phyloP scores from a whole-genome alignment of 208 protist genomes.

The Lotmaria passim region DNA sequence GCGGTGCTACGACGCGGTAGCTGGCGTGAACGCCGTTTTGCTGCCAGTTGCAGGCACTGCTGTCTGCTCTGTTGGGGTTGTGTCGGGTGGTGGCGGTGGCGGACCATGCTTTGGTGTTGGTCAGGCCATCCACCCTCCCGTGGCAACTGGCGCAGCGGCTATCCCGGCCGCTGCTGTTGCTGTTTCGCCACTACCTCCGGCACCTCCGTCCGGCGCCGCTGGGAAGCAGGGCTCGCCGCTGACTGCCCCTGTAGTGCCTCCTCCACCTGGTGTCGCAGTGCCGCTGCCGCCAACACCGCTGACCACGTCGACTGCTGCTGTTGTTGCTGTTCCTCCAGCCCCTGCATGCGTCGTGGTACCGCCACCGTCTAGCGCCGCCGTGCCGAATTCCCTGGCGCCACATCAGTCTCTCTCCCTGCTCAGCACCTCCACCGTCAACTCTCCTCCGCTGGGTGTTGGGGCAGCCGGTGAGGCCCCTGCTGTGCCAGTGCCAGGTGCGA shows the following conservation, averaged over 20 bases:
- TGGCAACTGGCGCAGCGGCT: neutral
- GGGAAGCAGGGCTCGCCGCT: no score
- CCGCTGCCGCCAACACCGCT: constrained; percentile 3
- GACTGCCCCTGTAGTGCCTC: neutral
- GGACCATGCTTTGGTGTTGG: constrained; percentile 29
- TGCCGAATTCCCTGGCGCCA: neutral
- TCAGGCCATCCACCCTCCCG: constrained; percentile 17
- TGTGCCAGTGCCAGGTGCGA: neutral
- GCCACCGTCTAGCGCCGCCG: neutral
- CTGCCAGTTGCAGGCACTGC: constrained; percentile 21
- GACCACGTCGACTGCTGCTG: neutral
- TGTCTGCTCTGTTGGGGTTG: no score
- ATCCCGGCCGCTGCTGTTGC: neutral
- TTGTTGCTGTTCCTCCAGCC: neutral
- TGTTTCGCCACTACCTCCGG: neutral
- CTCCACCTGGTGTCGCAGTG: neutral
- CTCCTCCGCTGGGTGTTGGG: neutral
- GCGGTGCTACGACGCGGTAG: constrained; percentile 22
- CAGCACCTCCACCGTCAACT: constrained; percentile 4
- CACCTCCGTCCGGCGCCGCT: neutral
- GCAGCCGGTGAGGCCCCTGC: neutral
- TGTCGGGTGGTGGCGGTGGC: neutral
- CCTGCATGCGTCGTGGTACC: neutral
- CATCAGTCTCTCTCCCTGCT: constrained; percentile 15
- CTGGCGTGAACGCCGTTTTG: constrained; percentile 6